Percentiles rank a stretch among this genome's conserved stretches.
Evolutionary conservation across 2,329 filamentous ascomycete genomes (phyloP).

Genomic region (Stachybotrys chlorohalonatus): DNA sequence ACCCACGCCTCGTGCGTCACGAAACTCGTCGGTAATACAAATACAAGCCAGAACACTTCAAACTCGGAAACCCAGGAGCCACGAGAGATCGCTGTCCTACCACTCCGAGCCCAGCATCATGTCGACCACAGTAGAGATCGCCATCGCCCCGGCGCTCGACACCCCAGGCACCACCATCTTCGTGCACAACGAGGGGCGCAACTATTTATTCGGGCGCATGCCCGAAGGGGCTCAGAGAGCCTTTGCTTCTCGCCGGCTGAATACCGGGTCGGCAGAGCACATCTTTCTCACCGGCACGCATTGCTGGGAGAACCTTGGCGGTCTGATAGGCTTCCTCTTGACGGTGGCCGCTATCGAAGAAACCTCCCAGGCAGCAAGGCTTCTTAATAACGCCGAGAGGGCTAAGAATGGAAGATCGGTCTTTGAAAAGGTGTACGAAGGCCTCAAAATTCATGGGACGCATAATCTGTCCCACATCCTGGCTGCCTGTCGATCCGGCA

Average conservation of each 20-base stretch:
- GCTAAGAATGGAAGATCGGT: constrained; percentile 26
- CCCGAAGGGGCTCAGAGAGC: constrained; percentile 79
- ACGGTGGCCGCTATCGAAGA: constrained; percentile 58
- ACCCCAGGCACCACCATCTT: constrained; percentile 71
- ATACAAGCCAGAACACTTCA: too few relatives aligned
- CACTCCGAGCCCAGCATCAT: constrained; percentile 34
- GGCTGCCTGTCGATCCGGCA: constrained; percentile 74
- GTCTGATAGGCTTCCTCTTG: constrained; percentile 75
- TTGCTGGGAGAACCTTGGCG: constrained; percentile 69
- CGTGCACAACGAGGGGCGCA: constrained; percentile 70
- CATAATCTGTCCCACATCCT: constrained; percentile 73
- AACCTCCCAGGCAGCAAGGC: constrained; percentile 29
- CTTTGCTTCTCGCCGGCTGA: constrained; percentile 57
- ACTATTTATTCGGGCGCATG: constrained; percentile 78
- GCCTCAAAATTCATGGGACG: constrained; percentile 65
- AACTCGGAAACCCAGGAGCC: too few relatives aligned
- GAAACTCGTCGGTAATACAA: too few relatives aligned
- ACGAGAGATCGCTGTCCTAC: too few relatives aligned
- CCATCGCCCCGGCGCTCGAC: constrained; percentile 79
- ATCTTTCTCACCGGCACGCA: constrained; percentile 76
- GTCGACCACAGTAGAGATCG: constrained; percentile 65
- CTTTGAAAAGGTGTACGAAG: constrained; percentile 15
- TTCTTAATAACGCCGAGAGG: constrained; percentile 28
- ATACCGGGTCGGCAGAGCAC: constrained; percentile 58
- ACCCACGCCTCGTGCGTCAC: background rate